phyloP scores from a whole-genome alignment of 495 filamentous ascomycete genomes.

The Lasiosphaeris hirsuta region DNA sequence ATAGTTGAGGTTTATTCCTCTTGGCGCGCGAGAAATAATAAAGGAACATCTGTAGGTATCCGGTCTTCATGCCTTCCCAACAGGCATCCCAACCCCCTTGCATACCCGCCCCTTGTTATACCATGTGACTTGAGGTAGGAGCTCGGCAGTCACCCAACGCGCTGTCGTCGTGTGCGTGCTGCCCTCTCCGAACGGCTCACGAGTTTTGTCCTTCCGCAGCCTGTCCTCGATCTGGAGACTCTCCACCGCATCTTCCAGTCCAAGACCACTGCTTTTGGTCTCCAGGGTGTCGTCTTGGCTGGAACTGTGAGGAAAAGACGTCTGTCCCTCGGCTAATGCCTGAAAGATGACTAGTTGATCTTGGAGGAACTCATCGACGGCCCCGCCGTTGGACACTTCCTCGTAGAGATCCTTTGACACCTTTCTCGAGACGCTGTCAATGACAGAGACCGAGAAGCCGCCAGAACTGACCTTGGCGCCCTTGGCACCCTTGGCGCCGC shows the following conservation, averaged over 20 bases:
- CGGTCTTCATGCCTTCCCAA: constrained; percentile 1
- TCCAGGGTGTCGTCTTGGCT: background rate
- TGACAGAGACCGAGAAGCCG: constrained; percentile 22
- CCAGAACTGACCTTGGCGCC: background rate
- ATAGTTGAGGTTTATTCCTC: background rate
- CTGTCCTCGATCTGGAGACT: background rate
- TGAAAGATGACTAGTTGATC: constrained; percentile 85
- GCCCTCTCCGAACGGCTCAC: constrained; percentile 53
- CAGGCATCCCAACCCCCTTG: constrained; percentile 44
- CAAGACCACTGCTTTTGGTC: background rate
- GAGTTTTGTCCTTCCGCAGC: constrained; percentile 33
- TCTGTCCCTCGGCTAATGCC: constrained; percentile 59
- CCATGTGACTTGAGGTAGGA: constrained; percentile 53
- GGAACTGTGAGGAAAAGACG: constrained; percentile 32
- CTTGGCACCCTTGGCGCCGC: background rate
- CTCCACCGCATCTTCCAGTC: constrained; percentile 25
- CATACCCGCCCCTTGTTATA: constrained; percentile 50
- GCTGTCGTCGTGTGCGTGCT: constrained; percentile 70
- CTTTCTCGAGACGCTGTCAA: constrained; percentile 38
- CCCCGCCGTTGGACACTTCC: constrained; percentile 53
- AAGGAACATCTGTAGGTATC: background rate
- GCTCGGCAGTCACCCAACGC: constrained; percentile 62
- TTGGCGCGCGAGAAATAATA: background rate
- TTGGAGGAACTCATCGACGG: constrained; percentile 68
- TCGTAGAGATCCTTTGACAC: constrained; percentile 57